Conservation (phyloP, 192 early-diverging fungal species). For the Coemansia furcata region DNA sequence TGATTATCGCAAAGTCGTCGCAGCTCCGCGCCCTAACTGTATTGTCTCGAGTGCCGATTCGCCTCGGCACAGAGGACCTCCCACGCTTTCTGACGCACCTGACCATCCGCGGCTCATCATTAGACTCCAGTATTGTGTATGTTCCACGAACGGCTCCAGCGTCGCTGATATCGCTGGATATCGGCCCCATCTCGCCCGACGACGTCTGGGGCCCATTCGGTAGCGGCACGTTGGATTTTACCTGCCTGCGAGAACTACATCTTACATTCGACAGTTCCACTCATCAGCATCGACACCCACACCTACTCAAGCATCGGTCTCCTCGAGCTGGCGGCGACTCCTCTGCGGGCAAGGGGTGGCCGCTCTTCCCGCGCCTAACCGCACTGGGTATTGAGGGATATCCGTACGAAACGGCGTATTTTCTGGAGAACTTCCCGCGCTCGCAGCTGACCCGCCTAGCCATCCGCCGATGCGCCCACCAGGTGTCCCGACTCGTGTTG, state of each 20-base stretch:
- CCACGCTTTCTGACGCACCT: constrained; percentile 10
- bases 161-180: constrained; percentile 22
- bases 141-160: not conserved
- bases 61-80: constrained; percentile 7
- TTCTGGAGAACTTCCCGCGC: constrained; percentile 42
- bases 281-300: not conserved
- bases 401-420: constrained; percentile 20
- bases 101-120: constrained; percentile 7
- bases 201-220: constrained; percentile 33
- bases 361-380: constrained; percentile 28
- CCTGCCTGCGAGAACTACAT: constrained; percentile 14
- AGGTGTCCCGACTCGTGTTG: constrained; percentile 10
- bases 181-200: constrained; percentile 30
- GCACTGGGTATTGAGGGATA: constrained; percentile 19
- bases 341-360: not conserved
- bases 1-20: constrained; percentile 17
- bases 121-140: not conserved
- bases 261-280: constrained; percentile 13
- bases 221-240: not conserved
- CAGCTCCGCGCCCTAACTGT: constrained; percentile 14
- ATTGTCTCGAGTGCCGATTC: constrained; percentile 3
- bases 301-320: not conserved
- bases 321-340: not conserved
- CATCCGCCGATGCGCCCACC: constrained; percentile 16
- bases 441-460: constrained; percentile 19